Percentiles rank a stretch among this genome's conserved stretches.
Conservation (phyloP, 352 stramenopile genomes). For the Globisporangium uncinulatum region DNA sequence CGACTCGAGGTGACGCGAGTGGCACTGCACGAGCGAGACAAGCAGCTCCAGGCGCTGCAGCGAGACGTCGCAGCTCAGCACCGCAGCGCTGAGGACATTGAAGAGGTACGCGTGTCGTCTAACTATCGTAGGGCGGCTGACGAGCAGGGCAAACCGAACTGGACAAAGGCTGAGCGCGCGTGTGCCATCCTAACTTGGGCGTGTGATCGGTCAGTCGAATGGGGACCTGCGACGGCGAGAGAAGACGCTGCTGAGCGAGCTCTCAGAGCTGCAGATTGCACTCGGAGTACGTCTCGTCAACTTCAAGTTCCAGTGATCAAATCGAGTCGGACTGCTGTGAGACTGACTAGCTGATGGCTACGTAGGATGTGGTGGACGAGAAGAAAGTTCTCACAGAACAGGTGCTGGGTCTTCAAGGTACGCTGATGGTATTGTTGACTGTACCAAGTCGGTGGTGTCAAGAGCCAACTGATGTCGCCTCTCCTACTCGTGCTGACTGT, state of each 20-base stretch:
- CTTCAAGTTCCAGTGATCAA: no score
- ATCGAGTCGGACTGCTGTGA: background rate
- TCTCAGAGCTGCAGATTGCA: constrained; percentile 45
- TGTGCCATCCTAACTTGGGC: background rate
- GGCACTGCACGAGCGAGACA: constrained; percentile 43
- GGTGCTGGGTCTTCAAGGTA: constrained; percentile 45
- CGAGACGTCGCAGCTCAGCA: constrained; percentile 30
- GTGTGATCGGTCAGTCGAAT: constrained; percentile 16
- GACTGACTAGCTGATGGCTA: background rate
- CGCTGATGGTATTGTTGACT: constrained; percentile 6
- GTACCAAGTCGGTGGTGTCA: no score
- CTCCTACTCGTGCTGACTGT: no score
- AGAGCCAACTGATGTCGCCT: background rate
- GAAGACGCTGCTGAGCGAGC: constrained; percentile 42
- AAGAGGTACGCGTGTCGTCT: constrained; percentile 29
- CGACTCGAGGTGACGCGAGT: constrained; percentile 29
- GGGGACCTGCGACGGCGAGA: constrained; percentile 47
- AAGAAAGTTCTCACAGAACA: constrained; percentile 46
- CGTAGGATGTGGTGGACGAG: constrained; percentile 51
- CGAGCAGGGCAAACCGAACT: background rate
- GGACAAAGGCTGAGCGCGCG: background rate
- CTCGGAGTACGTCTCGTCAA: constrained; percentile 25
- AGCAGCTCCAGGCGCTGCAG: constrained; percentile 35
- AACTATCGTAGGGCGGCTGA: background rate
- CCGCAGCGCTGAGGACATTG: constrained; percentile 31